Conservation (phyloP, 148 eudicot genomes). For the Rhododendron williamsianum region DNA sequence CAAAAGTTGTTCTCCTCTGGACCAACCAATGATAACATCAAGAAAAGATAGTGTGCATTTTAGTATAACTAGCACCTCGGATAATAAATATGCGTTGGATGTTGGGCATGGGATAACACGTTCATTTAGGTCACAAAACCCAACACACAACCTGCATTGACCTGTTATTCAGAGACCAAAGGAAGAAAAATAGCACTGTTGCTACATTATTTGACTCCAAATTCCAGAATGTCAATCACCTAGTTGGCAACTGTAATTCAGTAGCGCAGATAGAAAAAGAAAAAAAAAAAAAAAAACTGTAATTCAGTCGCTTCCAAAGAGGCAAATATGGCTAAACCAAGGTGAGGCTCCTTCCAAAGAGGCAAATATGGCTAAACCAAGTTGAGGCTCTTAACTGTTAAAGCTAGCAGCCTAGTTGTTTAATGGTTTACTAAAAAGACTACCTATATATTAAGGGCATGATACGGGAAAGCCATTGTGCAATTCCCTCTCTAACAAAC, state of each 20-base stretch:
- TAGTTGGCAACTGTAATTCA: neutral
- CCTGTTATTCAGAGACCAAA: neutral
- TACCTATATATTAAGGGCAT: neutral
- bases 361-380: neutral
- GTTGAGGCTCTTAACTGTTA: neutral
- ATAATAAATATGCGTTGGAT: neutral
- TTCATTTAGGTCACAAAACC: slow-evolving; percentile 3
- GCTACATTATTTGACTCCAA: neutral
- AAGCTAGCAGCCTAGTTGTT: neutral
- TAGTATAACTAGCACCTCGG: neutral
- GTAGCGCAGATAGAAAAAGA: neutral
- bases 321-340: neutral
- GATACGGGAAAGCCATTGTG: neutral
- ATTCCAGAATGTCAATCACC: neutral
- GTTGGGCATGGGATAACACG: neutral
- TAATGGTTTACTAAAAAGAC: neutral
- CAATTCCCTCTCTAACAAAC: neutral
- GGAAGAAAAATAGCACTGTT: neutral
- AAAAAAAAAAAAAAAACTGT: too few relatives aligned
- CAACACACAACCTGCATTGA: neutral
- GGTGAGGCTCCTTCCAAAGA: neutral
- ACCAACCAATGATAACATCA: neutral
- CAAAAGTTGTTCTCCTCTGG: neutral
- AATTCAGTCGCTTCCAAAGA: neutral
- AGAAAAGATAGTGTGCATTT: neutral